Evolutionary conservation across 1,284 basidiomycete species (phyloP).

Genomic region (Xerocomus nothofagi): DNA sequence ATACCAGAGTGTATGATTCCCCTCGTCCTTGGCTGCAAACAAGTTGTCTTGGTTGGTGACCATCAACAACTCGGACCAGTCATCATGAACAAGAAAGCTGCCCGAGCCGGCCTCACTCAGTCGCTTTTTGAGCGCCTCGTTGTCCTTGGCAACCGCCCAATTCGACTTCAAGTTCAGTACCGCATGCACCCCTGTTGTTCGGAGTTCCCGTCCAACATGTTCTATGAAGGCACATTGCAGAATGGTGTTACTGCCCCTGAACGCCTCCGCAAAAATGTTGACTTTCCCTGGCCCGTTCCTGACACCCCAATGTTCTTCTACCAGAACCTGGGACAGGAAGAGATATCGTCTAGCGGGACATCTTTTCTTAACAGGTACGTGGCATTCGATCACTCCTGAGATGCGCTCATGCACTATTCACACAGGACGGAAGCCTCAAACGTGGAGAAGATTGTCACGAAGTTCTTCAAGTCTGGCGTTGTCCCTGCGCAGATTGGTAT

Average conservation of each 20-base stretch:
- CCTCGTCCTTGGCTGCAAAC: conserved; percentile 96
- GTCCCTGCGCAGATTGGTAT: conserved; percentile 95
- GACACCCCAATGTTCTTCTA: conserved; percentile 99
- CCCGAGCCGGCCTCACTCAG: conserved; percentile 94
- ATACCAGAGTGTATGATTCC: conserved; percentile 96
- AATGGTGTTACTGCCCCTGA: conserved; percentile 99
- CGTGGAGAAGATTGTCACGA: conserved; percentile 99
- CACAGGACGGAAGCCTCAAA: conserved; percentile 95
- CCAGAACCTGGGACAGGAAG: conserved; percentile 98
- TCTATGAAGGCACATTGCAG: conserved; percentile 98
- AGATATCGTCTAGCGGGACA: conserved; percentile 97
- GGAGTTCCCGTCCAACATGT: conserved; percentile 99
- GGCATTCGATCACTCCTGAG: conserved; percentile 1
- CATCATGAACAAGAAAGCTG: conserved; percentile 99
- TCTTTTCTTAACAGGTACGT: conserved; percentile 91
- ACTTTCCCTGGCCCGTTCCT: conserved; percentile 99
- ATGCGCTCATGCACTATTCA: conserved; percentile 6
- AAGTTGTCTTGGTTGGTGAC: conserved; percentile 97
- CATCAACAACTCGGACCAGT: conserved; percentile 98
- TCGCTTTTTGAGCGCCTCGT: conserved; percentile 98
- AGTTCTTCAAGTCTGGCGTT: conserved; percentile 99
- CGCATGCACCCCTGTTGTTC: conserved; percentile 99
- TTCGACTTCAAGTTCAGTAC: conserved; percentile 98
- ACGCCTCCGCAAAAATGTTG: conserved; percentile 93
- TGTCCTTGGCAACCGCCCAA: conserved; percentile 92